Conservation (phyloP, 495 filamentous ascomycete genomes). For the Tetracladium setigerum region DNA sequence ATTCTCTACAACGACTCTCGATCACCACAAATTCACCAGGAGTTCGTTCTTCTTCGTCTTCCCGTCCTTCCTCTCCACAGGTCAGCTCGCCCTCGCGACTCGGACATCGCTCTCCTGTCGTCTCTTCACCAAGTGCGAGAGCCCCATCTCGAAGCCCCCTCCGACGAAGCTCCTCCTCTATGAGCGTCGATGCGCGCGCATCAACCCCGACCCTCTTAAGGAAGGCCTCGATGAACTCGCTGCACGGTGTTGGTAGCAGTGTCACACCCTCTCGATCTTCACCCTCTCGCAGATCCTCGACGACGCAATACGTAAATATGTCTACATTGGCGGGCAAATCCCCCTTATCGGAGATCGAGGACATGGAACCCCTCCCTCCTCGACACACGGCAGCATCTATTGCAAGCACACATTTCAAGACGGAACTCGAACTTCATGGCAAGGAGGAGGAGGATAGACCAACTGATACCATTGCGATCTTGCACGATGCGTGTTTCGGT, state of each 20-base stretch:
- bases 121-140: constrained; percentile 20
- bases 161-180: constrained; percentile 42
- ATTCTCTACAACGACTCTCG: constrained; percentile 40
- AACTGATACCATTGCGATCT: constrained; percentile 67
- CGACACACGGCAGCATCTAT: constrained; percentile 58
- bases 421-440: constrained; percentile 59
- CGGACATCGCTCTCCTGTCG: constrained; percentile 9
- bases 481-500: constrained; percentile 91
- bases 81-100: constrained; percentile 20
- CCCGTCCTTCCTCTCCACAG: constrained; percentile 24
- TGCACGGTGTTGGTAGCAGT: constrained; percentile 26
- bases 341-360: constrained; percentile 13
- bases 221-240: constrained; percentile 49
- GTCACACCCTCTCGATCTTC: constrained; percentile 18
- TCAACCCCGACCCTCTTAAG: constrained; percentile 38
- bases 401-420: constrained; percentile 60
- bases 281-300: constrained; percentile 18
- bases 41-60: constrained; percentile 37
- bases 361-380: constrained; percentile 7
- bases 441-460: constrained; percentile 32
- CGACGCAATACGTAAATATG: constrained; percentile 44
- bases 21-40: constrained; percentile 36
- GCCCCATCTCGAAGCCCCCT: constrained; percentile 26
- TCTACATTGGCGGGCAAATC: constrained; percentile 31
- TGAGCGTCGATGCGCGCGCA: constrained; percentile 36